These are phyloP conservation scores for Hibiscus mutabilis DNA, from an alignment of 345 rosid species.

Conservation along the genomic window DNA sequence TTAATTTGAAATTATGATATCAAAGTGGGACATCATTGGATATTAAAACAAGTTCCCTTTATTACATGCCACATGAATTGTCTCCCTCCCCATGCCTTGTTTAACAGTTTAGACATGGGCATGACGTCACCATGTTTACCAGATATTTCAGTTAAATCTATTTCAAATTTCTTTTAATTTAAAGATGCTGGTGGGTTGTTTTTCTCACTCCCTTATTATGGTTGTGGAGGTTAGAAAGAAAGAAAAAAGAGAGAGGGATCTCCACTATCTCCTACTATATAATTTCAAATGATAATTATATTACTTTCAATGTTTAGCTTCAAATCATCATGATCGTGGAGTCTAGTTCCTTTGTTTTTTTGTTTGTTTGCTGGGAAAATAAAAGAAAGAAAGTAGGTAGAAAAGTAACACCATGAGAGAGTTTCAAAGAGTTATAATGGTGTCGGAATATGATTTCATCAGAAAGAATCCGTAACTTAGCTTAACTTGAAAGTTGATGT, in stretches of 20 bases:
- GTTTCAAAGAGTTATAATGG: conserved; percentile 43
- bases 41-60: conserved; percentile 27
- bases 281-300: not conserved
- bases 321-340: conserved; percentile 19
- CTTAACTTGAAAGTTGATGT: conserved; percentile 66
- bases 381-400: conserved; percentile 26
- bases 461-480: conserved; percentile 58
- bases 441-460: conserved; percentile 57
- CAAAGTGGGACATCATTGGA: conserved; percentile 18
- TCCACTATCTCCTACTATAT: conserved; percentile 26
- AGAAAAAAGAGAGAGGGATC: conserved; percentile 24
- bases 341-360: conserved; percentile 3
- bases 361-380: conserved; percentile 12
- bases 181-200: conserved; percentile 25
- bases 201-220: conserved; percentile 27
- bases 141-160: conserved; percentile 1
- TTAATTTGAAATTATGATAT: conserved; percentile 7
- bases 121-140: conserved; percentile 67
- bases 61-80: conserved; percentile 72
- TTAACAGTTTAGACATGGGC: conserved; percentile 56
- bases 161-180: not conserved
- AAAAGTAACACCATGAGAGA: conserved; percentile 23
- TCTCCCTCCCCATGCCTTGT: conserved; percentile 70
- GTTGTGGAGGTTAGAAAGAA: conserved; percentile 25
- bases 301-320: not conserved